Conservation (phyloP, 1,284 basidiomycete species). For the Leccinum griseonigrum region DNA sequence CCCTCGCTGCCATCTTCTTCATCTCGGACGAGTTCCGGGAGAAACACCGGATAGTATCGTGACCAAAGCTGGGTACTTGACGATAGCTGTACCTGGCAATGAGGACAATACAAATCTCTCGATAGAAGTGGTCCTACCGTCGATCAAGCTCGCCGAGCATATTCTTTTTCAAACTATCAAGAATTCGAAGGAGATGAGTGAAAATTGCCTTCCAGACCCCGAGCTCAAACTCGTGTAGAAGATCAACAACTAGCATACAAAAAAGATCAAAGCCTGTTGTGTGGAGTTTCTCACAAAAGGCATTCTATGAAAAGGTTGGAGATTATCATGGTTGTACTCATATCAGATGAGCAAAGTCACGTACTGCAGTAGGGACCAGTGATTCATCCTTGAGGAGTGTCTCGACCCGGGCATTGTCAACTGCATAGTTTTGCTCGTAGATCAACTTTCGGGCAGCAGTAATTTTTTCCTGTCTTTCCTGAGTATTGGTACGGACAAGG, state of each 20-base stretch:
- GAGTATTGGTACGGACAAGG: background rate
- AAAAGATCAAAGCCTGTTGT: background rate
- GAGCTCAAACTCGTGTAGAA: background rate
- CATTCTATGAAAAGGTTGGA: background rate
- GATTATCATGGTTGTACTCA: background rate
- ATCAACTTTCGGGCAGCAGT: background rate
- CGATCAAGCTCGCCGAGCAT: too few species aligned
- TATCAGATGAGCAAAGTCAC: background rate
- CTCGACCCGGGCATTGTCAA: background rate
- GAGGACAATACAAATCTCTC: too few species aligned
- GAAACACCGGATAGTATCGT: background rate
- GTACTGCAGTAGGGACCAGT: background rate
- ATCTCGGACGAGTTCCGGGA: background rate
- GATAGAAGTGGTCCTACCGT: too few species aligned
- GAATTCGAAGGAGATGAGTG: background rate
- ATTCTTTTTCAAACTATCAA: too few species aligned
- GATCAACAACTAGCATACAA: background rate
- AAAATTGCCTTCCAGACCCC: background rate
- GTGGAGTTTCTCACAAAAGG: background rate
- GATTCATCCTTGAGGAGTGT: background rate
- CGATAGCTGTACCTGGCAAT: too few species aligned
- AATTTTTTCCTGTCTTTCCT: background rate
- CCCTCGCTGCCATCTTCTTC: background rate
- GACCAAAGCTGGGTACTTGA: background rate
- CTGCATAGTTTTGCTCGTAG: background rate